Evolutionary conservation across 2,329 filamentous ascomycete genomes (phyloP).

Genomic region (Neocatenulostroma microsporum): DNA sequence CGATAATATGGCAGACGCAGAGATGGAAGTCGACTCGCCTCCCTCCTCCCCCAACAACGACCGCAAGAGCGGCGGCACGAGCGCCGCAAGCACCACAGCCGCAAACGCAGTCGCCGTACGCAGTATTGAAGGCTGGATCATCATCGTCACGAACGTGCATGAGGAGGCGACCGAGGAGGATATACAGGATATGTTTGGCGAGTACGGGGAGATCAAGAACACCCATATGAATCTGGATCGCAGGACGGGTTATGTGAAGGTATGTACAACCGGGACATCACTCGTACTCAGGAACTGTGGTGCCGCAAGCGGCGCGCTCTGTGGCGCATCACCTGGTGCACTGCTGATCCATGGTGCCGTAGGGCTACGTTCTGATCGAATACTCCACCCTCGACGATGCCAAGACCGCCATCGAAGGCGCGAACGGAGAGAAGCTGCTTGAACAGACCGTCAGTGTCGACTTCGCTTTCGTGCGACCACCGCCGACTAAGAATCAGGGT

Average conservation of each 20-base stretch:
- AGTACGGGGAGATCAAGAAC: conserved; percentile 83
- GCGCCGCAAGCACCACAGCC: conserved; percentile 43
- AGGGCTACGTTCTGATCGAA: conserved; percentile 82
- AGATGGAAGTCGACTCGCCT: conserved; percentile 1
- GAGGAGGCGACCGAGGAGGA: conserved; percentile 81
- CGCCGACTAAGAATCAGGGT: conserved; percentile 48
- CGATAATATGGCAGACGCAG: background rate
- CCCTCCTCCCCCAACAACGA: background rate
- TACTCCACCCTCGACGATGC: conserved; percentile 73
- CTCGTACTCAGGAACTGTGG: conserved; percentile 12
- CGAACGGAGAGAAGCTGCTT: conserved; percentile 67
- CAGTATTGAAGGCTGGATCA: conserved; percentile 83
- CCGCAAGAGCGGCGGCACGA: background rate
- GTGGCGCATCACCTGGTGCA: no score
- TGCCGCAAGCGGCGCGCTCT: background rate
- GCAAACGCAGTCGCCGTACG: conserved; percentile 71
- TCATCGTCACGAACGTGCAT: conserved; percentile 79
- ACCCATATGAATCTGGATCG: conserved; percentile 75
- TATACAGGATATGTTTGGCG: conserved; percentile 70
- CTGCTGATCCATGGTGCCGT: conserved; percentile 4
- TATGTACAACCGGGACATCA: no score
- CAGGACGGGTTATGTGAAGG: conserved; percentile 80
- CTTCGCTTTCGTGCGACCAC: conserved; percentile 77
- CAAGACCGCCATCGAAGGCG: conserved; percentile 70
- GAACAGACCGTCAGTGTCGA: conserved; percentile 76